Evolutionary conservation across 495 filamentous ascomycete genomes (phyloP).

Genomic region (Gamarada debralockiae): DNA sequence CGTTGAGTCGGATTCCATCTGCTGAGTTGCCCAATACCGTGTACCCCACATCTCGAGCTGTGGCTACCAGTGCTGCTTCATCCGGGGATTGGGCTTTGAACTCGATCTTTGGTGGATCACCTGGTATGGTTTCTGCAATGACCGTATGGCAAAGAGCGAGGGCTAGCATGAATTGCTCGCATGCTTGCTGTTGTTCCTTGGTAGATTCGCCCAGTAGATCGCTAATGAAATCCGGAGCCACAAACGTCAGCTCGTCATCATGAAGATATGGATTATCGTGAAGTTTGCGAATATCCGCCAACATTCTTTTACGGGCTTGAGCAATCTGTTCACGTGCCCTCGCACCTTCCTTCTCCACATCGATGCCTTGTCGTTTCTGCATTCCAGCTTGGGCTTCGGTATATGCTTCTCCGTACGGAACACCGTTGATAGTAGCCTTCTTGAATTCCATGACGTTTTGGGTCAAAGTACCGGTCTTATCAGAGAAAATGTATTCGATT

Average conservation of each 20-base stretch:
- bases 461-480: constrained; percentile 97
- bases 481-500: constrained; percentile 99
- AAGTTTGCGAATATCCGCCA: constrained; percentile 66
- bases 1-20: constrained; percentile 78
- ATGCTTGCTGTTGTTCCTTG: constrained; percentile 69
- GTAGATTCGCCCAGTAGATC: constrained; percentile 77
- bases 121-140: constrained; percentile 84
- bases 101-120: constrained; percentile 83
- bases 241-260: constrained; percentile 86
- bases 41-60: constrained; percentile 92
- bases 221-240: constrained; percentile 81
- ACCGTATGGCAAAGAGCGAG: constrained; percentile 95
- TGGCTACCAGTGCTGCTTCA: constrained; percentile 91
- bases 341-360: constrained; percentile 76
- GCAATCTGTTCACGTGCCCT: constrained; percentile 77
- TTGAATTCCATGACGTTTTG: constrained; percentile 99
- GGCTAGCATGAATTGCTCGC: constrained; percentile 90
- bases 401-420: constrained; percentile 94
- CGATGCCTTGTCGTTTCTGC: constrained; percentile 82
- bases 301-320: constrained; percentile 64
- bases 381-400: constrained; percentile 95
- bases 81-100: constrained; percentile 98
- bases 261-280: constrained; percentile 89
- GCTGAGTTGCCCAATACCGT: constrained; percentile 80
- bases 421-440: constrained; percentile 91